Evolutionary conservation across 768 basidiomycete species (phyloP).

Genomic region (Panus rudis): DNA sequence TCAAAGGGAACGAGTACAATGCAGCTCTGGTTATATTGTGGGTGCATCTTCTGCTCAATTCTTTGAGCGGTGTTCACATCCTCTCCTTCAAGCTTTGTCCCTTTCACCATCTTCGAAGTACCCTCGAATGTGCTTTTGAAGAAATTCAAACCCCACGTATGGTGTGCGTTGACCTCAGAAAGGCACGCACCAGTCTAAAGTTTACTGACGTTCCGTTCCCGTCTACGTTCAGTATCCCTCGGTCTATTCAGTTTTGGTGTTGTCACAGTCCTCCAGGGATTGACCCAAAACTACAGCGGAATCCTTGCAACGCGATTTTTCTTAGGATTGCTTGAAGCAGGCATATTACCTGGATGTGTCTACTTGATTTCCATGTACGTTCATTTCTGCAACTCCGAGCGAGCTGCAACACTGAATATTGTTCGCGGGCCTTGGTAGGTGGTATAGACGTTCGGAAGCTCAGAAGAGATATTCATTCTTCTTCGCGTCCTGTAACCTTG

Average conservation of each 20-base stretch:
- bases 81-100: conserved; percentile 14
- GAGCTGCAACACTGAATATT: background rate
- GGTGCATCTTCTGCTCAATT: background rate
- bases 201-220: background rate
- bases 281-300: conserved; percentile 21
- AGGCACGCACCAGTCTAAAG: background rate
- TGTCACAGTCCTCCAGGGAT: conserved; percentile 19
- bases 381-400: background rate
- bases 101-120: conserved; percentile 22
- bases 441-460: conserved; percentile 25
- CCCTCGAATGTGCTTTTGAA: conserved; percentile 23
- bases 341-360: conserved; percentile 16
- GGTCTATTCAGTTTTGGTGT: conserved; percentile 26
- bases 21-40: conserved; percentile 11
- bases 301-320: conserved; percentile 28
- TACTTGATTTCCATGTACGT: conserved; percentile 22
- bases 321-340: conserved; percentile 12
- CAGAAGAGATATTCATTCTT: conserved; percentile 20
- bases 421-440: conserved; percentile 5
- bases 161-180: conserved; percentile 7
- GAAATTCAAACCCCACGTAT: conserved; percentile 21
- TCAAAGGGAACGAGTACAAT: conserved; percentile 7
- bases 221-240: conserved; percentile 14
- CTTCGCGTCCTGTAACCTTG: conserved; percentile 24
- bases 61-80: background rate